Base-by-base conservation (phyloP, 2,329 filamentous ascomycete species). In the Verticillium isaacii region DNA sequence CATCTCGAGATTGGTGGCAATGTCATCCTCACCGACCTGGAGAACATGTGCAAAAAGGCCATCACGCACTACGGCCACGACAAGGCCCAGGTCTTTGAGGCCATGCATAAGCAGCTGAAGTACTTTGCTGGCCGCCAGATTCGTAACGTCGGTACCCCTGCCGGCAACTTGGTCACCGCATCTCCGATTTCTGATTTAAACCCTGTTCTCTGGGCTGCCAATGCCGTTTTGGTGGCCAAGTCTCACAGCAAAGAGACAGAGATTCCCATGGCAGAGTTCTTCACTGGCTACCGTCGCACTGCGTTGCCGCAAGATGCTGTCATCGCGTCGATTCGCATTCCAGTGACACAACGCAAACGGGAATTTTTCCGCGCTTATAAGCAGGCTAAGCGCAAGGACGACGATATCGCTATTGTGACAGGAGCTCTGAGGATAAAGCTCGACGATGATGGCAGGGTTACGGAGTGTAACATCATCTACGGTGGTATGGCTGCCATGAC, bases 341-440 rank as follows among this genome's bases (percentile, higher is more conserved):
- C 95, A 0, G 78, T 91, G 2, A 89, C 91, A 0, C 82, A 82
- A 2, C 83, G 87, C 60, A 90, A 89, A 69, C 89, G 91, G 3
- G 95, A 98, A 72, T 92, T 89, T 71, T 89, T 97, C 73, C 85
- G 90, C 54, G 89, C 94, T 1, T 98, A 97, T 77, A 99, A 99
- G 76, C 94, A 98, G 74, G 88, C 95, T 0, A 99, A 99, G 80
- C 82, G 95, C 67, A 98, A 98, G 72, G 95, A 99, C 69, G 95
- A 99, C 69, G 95, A 99, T 72, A 98, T 99, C 72, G 95, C 95
- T 2, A 98, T 99, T 68, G 95, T 98, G 29, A 98, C 96, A 57
- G 88, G 90, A 32, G 93, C 94, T 1, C 76, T 98, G 62, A 86
- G 92, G 39, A 82, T 98, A 5, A 85, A 84, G 5, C 77, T 98